phyloP scores from a whole-genome alignment of 208 protist species.

The Trypanosoma conorhini region DNA sequence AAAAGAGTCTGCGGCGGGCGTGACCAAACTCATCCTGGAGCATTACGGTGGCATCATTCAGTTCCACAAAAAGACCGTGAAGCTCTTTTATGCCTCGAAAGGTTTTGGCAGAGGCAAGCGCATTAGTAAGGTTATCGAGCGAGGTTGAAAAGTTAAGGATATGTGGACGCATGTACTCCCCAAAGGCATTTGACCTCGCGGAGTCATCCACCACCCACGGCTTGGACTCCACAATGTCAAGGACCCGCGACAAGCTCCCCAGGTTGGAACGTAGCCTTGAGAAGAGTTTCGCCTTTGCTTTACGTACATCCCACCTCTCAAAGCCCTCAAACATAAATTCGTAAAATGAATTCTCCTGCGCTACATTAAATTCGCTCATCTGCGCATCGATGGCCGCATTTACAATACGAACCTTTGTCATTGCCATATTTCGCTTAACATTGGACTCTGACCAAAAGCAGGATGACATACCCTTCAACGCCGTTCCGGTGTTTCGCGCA shows the following conservation, averaged over 20 bases:
- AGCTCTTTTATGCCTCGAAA: slow-evolving; percentile 41
- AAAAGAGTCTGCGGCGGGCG: slow-evolving; percentile 78
- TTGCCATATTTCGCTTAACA: slow-evolving; percentile 83
- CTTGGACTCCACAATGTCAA: slow-evolving; percentile 78
- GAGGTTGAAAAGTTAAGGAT: slow-evolving; percentile 50
- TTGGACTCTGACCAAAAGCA: slow-evolving; percentile 88
- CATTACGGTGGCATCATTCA: slow-evolving; percentile 48
- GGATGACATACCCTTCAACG: slow-evolving; percentile 69
- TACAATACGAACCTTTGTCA: slow-evolving; percentile 80
- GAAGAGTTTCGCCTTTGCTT: slow-evolving; percentile 64
- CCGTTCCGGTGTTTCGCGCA: slow-evolving; percentile 59
- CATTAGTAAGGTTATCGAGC: slow-evolving; percentile 68
- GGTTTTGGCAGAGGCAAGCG: slow-evolving; percentile 51
- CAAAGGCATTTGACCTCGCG: slow-evolving; percentile 67
- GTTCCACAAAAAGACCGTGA: slow-evolving; percentile 37
- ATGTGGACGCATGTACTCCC: slow-evolving; percentile 53
- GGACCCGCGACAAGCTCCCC: slow-evolving; percentile 73
- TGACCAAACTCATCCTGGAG: slow-evolving; percentile 66
- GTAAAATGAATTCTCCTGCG: slow-evolving; percentile 73
- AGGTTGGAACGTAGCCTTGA: slow-evolving; percentile 75
- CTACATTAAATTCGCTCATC: slow-evolving; percentile 56
- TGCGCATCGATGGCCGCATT: slow-evolving; percentile 63
- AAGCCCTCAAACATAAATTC: slow-evolving; percentile 83
- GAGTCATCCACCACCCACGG: slow-evolving; percentile 75
- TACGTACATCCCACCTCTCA: slow-evolving; percentile 63